Evolutionary conservation across 2,329 filamentous ascomycete species (phyloP).

Genomic region (Chalara sp.): DNA sequence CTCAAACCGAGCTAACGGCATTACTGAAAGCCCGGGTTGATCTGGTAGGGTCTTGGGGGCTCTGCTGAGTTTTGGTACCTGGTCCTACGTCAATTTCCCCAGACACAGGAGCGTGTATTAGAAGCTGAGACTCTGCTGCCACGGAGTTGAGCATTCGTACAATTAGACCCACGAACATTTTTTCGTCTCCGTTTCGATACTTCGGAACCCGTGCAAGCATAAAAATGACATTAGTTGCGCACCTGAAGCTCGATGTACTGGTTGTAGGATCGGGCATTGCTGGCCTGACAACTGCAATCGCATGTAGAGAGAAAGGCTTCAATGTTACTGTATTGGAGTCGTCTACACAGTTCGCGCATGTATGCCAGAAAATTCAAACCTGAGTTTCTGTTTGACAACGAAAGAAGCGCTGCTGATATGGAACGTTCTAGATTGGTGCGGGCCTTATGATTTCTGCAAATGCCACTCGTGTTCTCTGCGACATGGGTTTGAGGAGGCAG

Average conservation of each 20-base stretch:
- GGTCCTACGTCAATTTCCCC: too few species aligned
- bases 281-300: background rate
- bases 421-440: background rate
- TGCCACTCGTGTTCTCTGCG: background rate
- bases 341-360: background rate
- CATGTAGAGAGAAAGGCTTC: conserved; percentile 1
- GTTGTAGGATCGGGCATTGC: conserved; percentile 1
- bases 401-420: background rate
- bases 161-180: too few species aligned
- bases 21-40: too few species aligned
- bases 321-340: background rate
- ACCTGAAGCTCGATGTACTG: background rate
- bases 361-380: background rate
- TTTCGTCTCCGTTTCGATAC: too few species aligned
- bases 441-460: background rate
- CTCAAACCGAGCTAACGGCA: too few species aligned
- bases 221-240: background rate
- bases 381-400: background rate
- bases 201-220: too few species aligned
- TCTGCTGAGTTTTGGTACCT: too few species aligned
- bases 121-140: too few species aligned
- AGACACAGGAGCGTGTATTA: too few species aligned
- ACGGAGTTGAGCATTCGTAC: too few species aligned
- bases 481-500: background rate
- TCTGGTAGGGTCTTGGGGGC: too few species aligned